These are phyloP conservation scores for Kazachstania kunashirensis DNA, from an alignment of 805 yeast genomes.

Conservation along the genomic window DNA sequence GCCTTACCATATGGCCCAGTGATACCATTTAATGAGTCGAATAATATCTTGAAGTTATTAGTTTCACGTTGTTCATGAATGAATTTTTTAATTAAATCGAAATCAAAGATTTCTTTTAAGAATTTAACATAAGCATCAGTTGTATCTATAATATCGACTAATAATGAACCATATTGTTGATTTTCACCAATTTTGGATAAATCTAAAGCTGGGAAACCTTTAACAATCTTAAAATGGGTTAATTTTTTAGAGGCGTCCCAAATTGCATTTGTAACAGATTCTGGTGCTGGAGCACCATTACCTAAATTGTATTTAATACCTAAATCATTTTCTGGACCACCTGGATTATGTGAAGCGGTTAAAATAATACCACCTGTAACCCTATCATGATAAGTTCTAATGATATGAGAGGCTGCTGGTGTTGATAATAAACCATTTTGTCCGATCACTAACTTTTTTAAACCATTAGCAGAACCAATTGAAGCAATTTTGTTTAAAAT, in stretches of 20 bases:
- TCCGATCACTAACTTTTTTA: conserved; percentile 74
- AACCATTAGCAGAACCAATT: conserved; percentile 89
- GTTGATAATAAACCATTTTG: conserved; percentile 83
- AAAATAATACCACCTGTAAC: conserved; percentile 92
- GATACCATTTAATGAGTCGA: conserved; percentile 89
- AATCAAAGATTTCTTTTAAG: conserved; percentile 81
- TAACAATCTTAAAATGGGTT: conserved; percentile 47
- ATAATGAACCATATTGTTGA: conserved; percentile 45
- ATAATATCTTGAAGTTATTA: conserved; percentile 60
- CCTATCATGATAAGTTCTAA: conserved; percentile 50
- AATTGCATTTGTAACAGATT: conserved; percentile 80
- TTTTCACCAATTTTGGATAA: conserved; percentile 45
- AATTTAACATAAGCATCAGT: conserved; percentile 67
- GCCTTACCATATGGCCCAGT: conserved; percentile 93
- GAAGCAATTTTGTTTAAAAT: conserved; percentile 74
- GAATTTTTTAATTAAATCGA: conserved; percentile 66
- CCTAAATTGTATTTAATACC: conserved; percentile 93
- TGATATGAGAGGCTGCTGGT: conserved; percentile 93
- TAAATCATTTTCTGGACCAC: conserved; percentile 85
- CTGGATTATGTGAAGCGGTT: conserved; percentile 97
- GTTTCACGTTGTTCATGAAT: conserved; percentile 39
- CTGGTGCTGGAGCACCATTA: conserved; percentile 99
- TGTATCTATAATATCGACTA: conserved; percentile 75
- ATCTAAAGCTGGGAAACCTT: conserved; percentile 56
- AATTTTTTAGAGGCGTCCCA: conserved; percentile 57